Base-by-base conservation (phyloP, 2,329 filamentous ascomycete species). In the Xylariaceae sp. region DNA sequence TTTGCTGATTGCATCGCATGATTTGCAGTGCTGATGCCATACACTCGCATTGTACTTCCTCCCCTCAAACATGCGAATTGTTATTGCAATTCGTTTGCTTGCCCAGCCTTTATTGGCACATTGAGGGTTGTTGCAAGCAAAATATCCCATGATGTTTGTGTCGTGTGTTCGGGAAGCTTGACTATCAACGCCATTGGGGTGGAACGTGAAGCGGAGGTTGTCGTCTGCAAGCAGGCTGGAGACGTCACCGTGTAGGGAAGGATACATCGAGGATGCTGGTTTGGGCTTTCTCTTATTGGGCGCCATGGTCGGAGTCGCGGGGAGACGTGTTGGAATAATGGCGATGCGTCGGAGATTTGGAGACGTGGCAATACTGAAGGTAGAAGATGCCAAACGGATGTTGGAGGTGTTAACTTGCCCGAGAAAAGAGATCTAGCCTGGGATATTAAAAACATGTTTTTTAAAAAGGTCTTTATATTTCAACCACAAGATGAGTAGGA, bases 11-110 rank as follows among this genome's bases (percentile, higher is more conserved):
- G 17, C 15, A 2, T 54, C 45, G 45, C 62, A 65, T 2, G 27
- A 38, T 19, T 15, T 48, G 42, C 61, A 64, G 11, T 53, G 59
- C 35, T 64, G 62, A 9, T 58, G 57, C 30, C 54, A 65, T 1
- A 65, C 58, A 18, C 32, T 44, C 12, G 58, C 62, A 33, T 63
- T 61, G 45, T 65, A 65, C 14, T 47, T 43, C 1, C 51, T 45
- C 2, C 41, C 31, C 1, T 39, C 30, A 40, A 59, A 63, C 36
- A 54, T 49, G 11, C 57, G 51, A 33, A 48, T 50, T 0, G 11
- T 39, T 15, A 54, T 48, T 19, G 46, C 6, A 17, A 56, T 48
- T 19, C 22, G n/a, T 10, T 44, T 54, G 7, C 54, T 56, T 18
- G 46, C 41, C 54, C 54, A 56, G 36, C 49, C 49, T 3, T 40